Conservation (phyloP, 352 stramenopile species). For the Lagenidium giganteum region DNA sequence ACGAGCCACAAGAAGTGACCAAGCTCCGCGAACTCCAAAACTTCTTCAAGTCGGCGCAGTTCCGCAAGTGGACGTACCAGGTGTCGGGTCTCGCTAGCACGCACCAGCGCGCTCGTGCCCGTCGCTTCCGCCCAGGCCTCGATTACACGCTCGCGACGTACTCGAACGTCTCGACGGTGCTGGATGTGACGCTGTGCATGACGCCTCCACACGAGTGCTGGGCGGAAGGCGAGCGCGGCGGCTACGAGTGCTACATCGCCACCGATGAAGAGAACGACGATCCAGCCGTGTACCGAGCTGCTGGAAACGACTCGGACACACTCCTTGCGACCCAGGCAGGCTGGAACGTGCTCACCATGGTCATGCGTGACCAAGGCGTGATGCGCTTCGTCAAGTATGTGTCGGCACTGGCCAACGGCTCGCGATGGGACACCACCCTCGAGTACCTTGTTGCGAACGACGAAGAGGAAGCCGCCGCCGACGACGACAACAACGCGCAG, state of each 20-base stretch:
- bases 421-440: conserved; percentile 83
- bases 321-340: conserved; percentile 83
- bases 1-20: conserved; percentile 12
- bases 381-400: conserved; percentile 95
- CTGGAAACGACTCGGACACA: conserved; percentile 69
- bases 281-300: conserved; percentile 20
- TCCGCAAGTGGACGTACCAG: conserved; percentile 43
- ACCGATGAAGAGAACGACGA: conserved; percentile 79
- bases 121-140: conserved; percentile 84
- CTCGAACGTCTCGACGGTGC: conserved; percentile 48
- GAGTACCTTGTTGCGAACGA: conserved; percentile 23
- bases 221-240: conserved; percentile 34
- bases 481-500: no score
- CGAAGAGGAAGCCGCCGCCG: not conserved
- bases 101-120: conserved; percentile 38
- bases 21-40: conserved; percentile 20
- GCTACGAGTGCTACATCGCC: conserved; percentile 90
- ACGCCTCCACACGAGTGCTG: conserved; percentile 28
- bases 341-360: conserved; percentile 88
- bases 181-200: conserved; percentile 25
- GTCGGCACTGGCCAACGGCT: conserved; percentile 66
- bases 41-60: conserved; percentile 54
- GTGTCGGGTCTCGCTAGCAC: conserved; percentile 39
- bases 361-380: conserved; percentile 82
- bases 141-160: conserved; percentile 88